Conservation (phyloP, 2,329 filamentous ascomycete genomes). For the Drechslera avenae region DNA sequence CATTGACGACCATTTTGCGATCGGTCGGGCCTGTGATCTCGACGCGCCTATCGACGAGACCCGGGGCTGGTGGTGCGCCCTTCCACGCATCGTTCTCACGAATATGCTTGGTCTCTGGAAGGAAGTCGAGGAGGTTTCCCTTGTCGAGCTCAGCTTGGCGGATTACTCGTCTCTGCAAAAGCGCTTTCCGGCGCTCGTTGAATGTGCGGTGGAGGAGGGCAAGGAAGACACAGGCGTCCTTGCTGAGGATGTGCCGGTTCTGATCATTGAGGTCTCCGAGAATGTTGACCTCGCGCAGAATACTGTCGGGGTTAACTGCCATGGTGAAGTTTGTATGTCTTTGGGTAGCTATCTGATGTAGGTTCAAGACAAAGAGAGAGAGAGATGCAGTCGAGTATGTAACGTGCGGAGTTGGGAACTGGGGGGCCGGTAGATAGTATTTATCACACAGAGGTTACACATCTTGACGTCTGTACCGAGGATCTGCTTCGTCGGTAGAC, state of each 20-base stretch:
- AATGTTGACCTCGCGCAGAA: constrained; percentile 87
- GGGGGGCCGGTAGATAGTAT: constrained; percentile 34
- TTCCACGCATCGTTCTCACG: constrained; percentile 94
- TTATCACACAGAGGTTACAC: constrained; percentile 42
- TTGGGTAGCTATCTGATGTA: constrained; percentile 6
- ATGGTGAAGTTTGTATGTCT: constrained; percentile 29
- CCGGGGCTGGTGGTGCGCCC: constrained; percentile 87
- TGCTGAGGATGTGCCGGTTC: constrained; percentile 89
- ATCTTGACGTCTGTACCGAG: constrained; percentile 40
- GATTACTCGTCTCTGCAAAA: constrained; percentile 82
- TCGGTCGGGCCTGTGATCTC: constrained; percentile 98
- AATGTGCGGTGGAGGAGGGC: constrained; percentile 94
- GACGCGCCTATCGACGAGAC: constrained; percentile 88
- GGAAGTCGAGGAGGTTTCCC: constrained; percentile 87
- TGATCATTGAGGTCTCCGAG: constrained; percentile 77
- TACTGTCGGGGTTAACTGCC: constrained; percentile 64
- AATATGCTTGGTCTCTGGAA: constrained; percentile 93
- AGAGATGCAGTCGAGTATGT: constrained; percentile 34
- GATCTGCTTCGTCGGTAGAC: constrained; percentile 33
- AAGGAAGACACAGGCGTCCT: constrained; percentile 88
- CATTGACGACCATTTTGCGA: constrained; percentile 99
- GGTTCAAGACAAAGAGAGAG: constrained; percentile 16
- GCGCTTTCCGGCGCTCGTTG: constrained; percentile 83
- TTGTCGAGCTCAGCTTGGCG: constrained; percentile 94
- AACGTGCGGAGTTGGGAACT: constrained; percentile 28